Percentiles rank a stretch among this genome's conserved stretches.
Evolutionary conservation across 805 yeast species (phyloP).

Genomic region (Cyberlindnera euphorbiae): DNA sequence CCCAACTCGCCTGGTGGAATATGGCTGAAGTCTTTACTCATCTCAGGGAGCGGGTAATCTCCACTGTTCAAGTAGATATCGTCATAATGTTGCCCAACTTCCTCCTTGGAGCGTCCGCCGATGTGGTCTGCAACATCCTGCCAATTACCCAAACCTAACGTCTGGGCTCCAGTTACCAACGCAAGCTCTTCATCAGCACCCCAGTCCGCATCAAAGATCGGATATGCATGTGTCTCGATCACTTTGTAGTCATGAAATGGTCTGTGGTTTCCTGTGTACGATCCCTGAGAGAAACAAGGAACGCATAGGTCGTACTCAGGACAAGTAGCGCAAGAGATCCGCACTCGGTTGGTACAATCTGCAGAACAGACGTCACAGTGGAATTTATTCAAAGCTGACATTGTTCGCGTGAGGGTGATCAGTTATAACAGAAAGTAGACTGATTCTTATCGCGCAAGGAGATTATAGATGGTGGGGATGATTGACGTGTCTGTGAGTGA

Average conservation of each 20-base stretch:
- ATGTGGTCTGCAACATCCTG: conserved; percentile 96
- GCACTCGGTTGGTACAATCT: conserved; percentile 88
- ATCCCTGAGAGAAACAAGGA: conserved; percentile 89
- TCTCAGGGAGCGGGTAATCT: conserved; percentile 85
- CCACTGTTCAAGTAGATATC: conserved; percentile 62
- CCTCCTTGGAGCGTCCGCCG: conserved; percentile 88
- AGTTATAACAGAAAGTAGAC: no score
- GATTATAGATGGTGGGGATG: no score
- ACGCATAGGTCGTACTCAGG: conserved; percentile 96
- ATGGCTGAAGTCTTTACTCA: conserved; percentile 59
- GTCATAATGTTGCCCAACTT: conserved; percentile 80
- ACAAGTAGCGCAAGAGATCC: conserved; percentile 90
- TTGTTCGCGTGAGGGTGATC: conserved; percentile 4
- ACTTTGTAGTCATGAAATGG: conserved; percentile 93
- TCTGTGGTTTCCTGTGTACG: conserved; percentile 75
- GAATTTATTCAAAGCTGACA: conserved; percentile 42
- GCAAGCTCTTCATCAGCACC: conserved; percentile 97
- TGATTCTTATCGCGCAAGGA: no score
- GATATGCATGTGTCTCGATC: conserved; percentile 91
- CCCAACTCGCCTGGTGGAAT: conserved; percentile 68
- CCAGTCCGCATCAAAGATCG: conserved; percentile 87
- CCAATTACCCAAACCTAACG: conserved; percentile 94
- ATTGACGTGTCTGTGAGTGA: no score
- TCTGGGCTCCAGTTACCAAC: conserved; percentile 86
- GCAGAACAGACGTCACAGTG: conserved; percentile 97